Evolutionary conservation across 1,139 yeast genomes (phyloP).

Genomic region (Pichia kudriavzevii): DNA sequence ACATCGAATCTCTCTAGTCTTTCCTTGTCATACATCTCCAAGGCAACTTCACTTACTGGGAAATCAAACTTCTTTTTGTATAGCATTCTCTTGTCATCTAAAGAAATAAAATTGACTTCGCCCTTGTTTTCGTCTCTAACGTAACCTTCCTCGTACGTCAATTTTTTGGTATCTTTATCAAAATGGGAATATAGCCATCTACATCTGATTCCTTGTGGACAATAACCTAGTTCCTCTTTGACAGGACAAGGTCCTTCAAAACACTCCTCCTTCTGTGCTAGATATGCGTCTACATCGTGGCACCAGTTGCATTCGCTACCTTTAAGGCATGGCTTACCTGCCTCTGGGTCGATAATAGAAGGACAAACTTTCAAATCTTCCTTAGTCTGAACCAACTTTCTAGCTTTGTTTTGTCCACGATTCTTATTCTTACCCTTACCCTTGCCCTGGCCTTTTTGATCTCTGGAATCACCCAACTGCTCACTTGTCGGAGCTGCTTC

Average conservation of each 20-base stretch:
- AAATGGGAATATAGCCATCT: constrained; percentile 83
- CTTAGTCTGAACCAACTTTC: constrained; percentile 64
- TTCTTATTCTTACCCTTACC: constrained; percentile 33
- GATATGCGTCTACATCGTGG: constrained; percentile 64
- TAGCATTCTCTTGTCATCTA: constrained; percentile 45
- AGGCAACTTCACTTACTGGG: constrained; percentile 41
- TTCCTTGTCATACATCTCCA: constrained; percentile 27
- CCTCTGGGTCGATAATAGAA: constrained; percentile 46
- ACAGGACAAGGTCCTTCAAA: constrained; percentile 79
- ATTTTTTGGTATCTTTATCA: constrained; percentile 38
- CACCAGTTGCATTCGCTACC: constrained; percentile 73
- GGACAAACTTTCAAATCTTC: constrained; percentile 67
- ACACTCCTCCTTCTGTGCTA: constrained; percentile 62
- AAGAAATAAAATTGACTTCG: constrained; percentile 61
- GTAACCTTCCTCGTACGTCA: constrained; percentile 29
- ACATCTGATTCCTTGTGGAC: constrained; percentile 90
- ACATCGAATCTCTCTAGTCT: constrained; percentile 21
- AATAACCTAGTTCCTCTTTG: constrained; percentile 69
- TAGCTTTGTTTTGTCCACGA: constrained; percentile 79
- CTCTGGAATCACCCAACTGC: constrained; percentile 32
- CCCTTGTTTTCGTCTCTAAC: constrained; percentile 33
- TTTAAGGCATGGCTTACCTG: constrained; percentile 45
- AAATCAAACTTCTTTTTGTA: constrained; percentile 59
- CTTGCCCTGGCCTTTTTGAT: constrained; percentile 25
- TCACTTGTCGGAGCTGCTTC: constrained; percentile 37